Evolutionary conservation across 495 filamentous ascomycete genomes (phyloP), one percentile per base, ranked within the genome.

Genomic region (Hypoxylon perforatum): DNA sequence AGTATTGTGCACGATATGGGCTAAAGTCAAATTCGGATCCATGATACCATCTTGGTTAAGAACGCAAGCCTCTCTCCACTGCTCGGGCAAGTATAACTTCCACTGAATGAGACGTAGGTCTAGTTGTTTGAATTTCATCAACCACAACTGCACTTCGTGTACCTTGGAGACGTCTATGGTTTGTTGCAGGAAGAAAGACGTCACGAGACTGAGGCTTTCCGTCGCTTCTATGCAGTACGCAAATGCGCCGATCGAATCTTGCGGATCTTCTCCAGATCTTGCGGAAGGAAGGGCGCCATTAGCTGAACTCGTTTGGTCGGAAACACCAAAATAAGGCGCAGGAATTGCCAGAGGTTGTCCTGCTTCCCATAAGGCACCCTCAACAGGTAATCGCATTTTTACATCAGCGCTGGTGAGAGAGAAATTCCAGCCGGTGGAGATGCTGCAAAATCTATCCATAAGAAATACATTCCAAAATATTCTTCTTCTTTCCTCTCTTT

Each of bases 1-100:
- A 14, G 81, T 75, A 38, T 83, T 83, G 39, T 83, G 81, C 0
- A 79, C 82, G 38, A 82, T 70, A 53, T 82, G 78, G 0, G 80
- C 80, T 10, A 82, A 63, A 0, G 79, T 81, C 2, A 81, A 70
- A 54, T 82, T 82, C 0, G 80, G 80, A 66, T 82, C 80, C 78
- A 82, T 80, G 2, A 65, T 67, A 1, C 47, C 17, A 71, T 68
- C 19, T 66, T 49, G 65, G 57, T 78, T 75, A 2, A 76, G 52
- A 3, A 71, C 79, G 8, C 18, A 64, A 22, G 54, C 47, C 47
- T 59, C 75, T 30, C 67, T 66, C 78, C 77, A 82, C 39, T 73
- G 58, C 47, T 72, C 71, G n/a, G 77, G 76, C 0, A 80, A 63
- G 56, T 78, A 78, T 59, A 78, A 69, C 49, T 80, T 80, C 78